Conservation (phyloP, 495 filamentous ascomycete genomes). For the Aspergillus baeticus region DNA sequence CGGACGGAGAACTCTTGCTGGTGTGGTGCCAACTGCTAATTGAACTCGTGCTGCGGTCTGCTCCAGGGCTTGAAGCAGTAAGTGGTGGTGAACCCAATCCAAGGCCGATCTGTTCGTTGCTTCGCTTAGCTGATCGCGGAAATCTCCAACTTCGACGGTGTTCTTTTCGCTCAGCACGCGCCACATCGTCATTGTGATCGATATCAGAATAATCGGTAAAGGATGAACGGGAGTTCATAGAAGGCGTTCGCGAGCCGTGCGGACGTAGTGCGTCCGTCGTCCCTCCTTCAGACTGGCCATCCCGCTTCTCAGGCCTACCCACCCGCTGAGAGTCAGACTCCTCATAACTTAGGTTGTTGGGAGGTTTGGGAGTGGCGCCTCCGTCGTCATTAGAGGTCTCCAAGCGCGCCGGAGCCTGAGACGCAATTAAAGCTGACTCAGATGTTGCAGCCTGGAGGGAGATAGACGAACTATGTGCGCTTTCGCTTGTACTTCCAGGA, state of each 20-base stretch:
- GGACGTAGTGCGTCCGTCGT: constrained; percentile 54
- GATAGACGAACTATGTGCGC: constrained; percentile 80
- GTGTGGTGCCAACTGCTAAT: constrained; percentile 56
- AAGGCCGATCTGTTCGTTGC: constrained; percentile 51
- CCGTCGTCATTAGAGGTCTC: constrained; percentile 26
- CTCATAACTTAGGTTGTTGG: constrained; percentile 24
- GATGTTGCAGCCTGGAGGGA: constrained; percentile 57
- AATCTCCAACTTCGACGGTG: constrained; percentile 67
- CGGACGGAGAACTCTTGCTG: constrained; percentile 29
- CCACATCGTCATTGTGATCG: constrained; percentile 63
- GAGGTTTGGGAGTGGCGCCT: constrained; percentile 34
- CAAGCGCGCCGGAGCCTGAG: constrained; percentile 13
- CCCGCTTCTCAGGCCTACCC: constrained; percentile 15
- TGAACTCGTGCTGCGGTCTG: constrained; percentile 67
- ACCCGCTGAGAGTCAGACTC: constrained; percentile 24
- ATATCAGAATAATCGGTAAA: constrained; percentile 74
- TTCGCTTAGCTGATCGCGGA: constrained; percentile 53
- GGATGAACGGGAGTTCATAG: constrained; percentile 68
- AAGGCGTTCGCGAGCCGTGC: constrained; percentile 64
- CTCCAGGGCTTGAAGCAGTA: constrained; percentile 60
- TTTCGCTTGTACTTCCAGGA: constrained; percentile 69
- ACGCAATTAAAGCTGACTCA: constrained; percentile 21
- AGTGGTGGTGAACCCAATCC: constrained; percentile 48
- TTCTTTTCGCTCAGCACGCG: constrained; percentile 63
- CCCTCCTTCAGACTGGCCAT: constrained; percentile 18